phyloP scores from a whole-genome alignment of 768 basidiomycete species.

The Udeniomyces megalosporus region DNA sequence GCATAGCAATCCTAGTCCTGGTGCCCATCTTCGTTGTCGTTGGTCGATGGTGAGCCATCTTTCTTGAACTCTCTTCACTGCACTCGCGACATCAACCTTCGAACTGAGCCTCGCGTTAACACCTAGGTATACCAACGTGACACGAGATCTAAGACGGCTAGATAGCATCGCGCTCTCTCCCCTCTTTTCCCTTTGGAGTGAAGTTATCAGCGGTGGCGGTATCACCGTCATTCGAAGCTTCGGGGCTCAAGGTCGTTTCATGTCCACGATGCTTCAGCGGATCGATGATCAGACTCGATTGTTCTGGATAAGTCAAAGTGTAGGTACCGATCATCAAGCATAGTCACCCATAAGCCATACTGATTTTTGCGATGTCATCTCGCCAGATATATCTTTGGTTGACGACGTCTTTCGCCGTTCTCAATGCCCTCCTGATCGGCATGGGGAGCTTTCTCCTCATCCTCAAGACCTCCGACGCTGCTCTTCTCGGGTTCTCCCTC shows the following conservation, averaged over 20 bases:
- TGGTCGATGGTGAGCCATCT: background rate
- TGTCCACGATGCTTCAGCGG: slow-evolving; percentile 19
- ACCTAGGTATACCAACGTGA: slow-evolving; percentile 28
- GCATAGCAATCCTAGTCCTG: background rate
- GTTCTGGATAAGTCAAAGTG: background rate
- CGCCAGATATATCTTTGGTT: slow-evolving; percentile 69
- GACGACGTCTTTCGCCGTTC: slow-evolving; percentile 66
- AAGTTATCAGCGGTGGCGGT: slow-evolving; percentile 36
- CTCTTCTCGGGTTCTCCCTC: slow-evolving; percentile 70
- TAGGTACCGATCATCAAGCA: background rate
- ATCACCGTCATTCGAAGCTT: slow-evolving; percentile 53
- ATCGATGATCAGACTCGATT: slow-evolving; percentile 1
- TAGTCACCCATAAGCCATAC: background rate
- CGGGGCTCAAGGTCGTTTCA: slow-evolving; percentile 17
- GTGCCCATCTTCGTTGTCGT: slow-evolving; percentile 31
- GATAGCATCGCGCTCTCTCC: slow-evolving; percentile 39
- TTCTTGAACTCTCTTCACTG: background rate
- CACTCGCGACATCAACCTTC: background rate
- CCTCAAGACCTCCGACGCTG: slow-evolving; percentile 55
- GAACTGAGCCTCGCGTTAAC: background rate
- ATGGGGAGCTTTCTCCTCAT: slow-evolving; percentile 51
- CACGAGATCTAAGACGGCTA: slow-evolving; percentile 28
- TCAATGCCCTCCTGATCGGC: slow-evolving; percentile 55
- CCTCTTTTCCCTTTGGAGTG: slow-evolving; percentile 39
- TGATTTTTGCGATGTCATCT: background rate